Percentiles rank a stretch among this genome's conserved stretches.
These are phyloP conservation scores for Saturnispora zaruensis DNA, from an alignment of 805 yeast species.

Conservation along the genomic window DNA sequence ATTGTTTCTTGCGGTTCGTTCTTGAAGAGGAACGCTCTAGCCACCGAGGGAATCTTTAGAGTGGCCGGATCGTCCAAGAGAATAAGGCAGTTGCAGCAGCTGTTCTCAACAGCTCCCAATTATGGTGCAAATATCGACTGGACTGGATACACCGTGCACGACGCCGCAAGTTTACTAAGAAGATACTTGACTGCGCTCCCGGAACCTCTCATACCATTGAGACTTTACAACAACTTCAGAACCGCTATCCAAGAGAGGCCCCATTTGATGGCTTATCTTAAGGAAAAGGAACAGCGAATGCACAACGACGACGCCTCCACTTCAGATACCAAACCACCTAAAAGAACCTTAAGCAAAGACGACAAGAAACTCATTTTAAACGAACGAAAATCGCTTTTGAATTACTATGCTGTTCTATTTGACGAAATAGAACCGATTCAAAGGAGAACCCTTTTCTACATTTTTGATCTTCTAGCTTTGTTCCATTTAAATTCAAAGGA, in stretches of 20 bases:
- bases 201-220: slow-evolving; percentile 83
- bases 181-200: slow-evolving; percentile 81
- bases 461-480: slow-evolving; percentile 76
- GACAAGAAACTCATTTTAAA: slow-evolving; percentile 24
- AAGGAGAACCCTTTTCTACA: slow-evolving; percentile 74
- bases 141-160: slow-evolving; percentile 95
- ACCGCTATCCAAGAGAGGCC: slow-evolving; percentile 63
- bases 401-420: slow-evolving; percentile 62
- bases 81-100: slow-evolving; percentile 72
- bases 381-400: slow-evolving; percentile 61
- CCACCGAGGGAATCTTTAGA: slow-evolving; percentile 85
- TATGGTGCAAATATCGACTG: slow-evolving; percentile 83
- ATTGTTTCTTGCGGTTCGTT: slow-evolving; percentile 94
- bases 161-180: slow-evolving; percentile 85
- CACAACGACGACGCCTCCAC: neutral
- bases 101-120: slow-evolving; percentile 80
- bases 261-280: slow-evolving; percentile 56
- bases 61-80: slow-evolving; percentile 88
- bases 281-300: slow-evolving; percentile 35
- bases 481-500: slow-evolving; percentile 70
- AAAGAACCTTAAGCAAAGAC: slow-evolving; percentile 32
- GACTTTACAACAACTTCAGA: slow-evolving; percentile 68
- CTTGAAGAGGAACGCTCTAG: slow-evolving; percentile 67
- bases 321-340: slow-evolving; percentile 15
- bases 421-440: slow-evolving; percentile 66